These are phyloP conservation scores for Tagetes patula DNA, from an alignment of 129 eudicot species.

Conservation along the genomic window DNA sequence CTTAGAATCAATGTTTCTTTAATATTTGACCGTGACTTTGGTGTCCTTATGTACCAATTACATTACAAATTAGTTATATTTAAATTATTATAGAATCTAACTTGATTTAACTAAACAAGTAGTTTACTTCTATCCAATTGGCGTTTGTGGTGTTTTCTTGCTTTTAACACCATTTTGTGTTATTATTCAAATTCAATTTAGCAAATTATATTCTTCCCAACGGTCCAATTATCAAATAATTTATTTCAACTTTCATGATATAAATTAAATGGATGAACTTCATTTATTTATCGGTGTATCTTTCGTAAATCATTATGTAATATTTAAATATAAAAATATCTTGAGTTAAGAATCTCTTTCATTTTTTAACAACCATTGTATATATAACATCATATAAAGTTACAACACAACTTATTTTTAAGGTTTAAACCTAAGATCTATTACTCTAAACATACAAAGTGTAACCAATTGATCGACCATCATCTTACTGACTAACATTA, in stretches of 20 bases:
- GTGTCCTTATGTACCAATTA: no score
- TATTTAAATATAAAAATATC: neutral
- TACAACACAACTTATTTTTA: no score
- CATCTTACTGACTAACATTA: no score
- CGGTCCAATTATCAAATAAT: slow-evolving; percentile 12
- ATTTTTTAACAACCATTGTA: no score
- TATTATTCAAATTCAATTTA: slow-evolving; percentile 17
- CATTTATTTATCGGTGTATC: neutral
- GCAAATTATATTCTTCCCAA: slow-evolving; percentile 23
- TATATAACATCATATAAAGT: no score
- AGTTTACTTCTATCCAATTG: slow-evolving; percentile 34
- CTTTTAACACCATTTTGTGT: slow-evolving; percentile 27
- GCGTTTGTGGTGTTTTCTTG: slow-evolving; percentile 34
- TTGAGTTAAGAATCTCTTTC: neutral
- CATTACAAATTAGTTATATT: slow-evolving; percentile 3
- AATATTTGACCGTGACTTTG: slow-evolving; percentile 32
- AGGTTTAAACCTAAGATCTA: no score
- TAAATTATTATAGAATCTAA: slow-evolving; percentile 17
- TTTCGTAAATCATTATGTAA: neutral
- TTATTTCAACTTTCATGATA: neutral
- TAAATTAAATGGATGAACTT: no score
- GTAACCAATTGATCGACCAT: no score
- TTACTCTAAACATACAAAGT: no score
- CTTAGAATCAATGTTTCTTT: neutral
- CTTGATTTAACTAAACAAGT: slow-evolving; percentile 27